Evolutionary conservation across 805 yeast species (phyloP).

Genomic region (Starmerella bombi): DNA sequence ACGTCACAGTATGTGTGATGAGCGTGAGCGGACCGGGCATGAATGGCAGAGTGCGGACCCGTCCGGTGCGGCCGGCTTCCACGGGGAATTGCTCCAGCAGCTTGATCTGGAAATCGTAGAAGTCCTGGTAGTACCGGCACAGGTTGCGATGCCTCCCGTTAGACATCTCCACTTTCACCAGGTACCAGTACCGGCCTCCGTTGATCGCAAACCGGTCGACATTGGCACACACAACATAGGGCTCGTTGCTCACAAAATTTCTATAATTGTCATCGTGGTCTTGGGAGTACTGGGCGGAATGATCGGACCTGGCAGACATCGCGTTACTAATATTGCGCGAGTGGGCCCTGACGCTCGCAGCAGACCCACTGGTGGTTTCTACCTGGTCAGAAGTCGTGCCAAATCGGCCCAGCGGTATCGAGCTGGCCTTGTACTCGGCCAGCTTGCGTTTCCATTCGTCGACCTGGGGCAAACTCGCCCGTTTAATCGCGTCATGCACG

Average conservation of each 20-base stretch:
- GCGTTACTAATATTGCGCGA: no score
- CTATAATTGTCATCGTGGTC: background rate
- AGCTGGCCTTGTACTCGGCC: constrained; percentile 83
- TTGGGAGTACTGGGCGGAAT: no score
- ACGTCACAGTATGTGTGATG: constrained; percentile 63
- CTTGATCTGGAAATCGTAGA: constrained; percentile 81
- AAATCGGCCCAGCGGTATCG: constrained; percentile 49
- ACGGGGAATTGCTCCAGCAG: constrained; percentile 72
- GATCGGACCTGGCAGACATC: background rate
- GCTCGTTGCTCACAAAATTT: constrained; percentile 2
- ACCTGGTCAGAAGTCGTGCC: constrained; percentile 24
- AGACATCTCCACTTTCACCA: constrained; percentile 51
- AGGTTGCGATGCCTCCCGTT: constrained; percentile 58
- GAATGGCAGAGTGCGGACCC: constrained; percentile 71
- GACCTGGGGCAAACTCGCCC: constrained; percentile 72
- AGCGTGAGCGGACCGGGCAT: constrained; percentile 93
- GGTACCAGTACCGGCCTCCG: constrained; percentile 81
- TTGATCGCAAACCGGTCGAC: constrained; percentile 72
- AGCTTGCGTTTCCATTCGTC: constrained; percentile 90
- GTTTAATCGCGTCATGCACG: constrained; percentile 44
- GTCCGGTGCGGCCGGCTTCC: constrained; percentile 80
- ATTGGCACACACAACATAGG: constrained; percentile 44
- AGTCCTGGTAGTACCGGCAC: constrained; percentile 88
- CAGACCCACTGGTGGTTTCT: background rate
- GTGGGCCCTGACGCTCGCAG: background rate